phyloP scores from a whole-genome alignment of 805 yeast species.

The Candida methanosorbosa region DNA sequence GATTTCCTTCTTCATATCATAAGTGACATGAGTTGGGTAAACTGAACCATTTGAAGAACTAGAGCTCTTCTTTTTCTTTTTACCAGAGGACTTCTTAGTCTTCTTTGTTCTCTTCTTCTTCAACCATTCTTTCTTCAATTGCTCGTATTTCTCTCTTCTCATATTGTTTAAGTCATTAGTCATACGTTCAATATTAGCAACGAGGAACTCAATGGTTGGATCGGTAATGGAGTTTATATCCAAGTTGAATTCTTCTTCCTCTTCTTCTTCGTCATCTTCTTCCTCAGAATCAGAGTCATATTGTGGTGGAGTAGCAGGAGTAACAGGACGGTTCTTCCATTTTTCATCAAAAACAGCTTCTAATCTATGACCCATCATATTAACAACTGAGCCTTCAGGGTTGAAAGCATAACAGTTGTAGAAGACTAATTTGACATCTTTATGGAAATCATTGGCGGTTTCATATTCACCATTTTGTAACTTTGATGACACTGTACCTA shows the following conservation, averaged over 20 bases:
- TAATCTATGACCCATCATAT: constrained; percentile 87
- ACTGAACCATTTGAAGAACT: constrained; percentile 9
- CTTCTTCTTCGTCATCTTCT: constrained; percentile 29
- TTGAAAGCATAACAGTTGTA: constrained; percentile 85
- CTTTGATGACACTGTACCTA: constrained; percentile 75
- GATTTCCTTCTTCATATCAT: constrained; percentile 93
- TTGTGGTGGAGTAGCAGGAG: constrained; percentile 49
- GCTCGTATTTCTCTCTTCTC: constrained; percentile 69
- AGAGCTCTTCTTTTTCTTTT: constrained; percentile 8
- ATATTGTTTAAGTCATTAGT: constrained; percentile 73
- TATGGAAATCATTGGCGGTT: constrained; percentile 79
- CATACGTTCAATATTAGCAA: constrained; percentile 81
- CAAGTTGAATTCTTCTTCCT: constrained; percentile 45
- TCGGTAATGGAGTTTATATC: constrained; percentile 63
- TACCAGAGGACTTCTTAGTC: constrained; percentile 15
- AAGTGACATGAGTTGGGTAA: constrained; percentile 51
- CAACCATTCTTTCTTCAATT: constrained; percentile 54
- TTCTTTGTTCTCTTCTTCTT: constrained; percentile 36
- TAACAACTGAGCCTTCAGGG: constrained; percentile 96
- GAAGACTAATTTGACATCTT: constrained; percentile 76
- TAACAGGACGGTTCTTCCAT: constrained; percentile 81
- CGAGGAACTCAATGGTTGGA: constrained; percentile 85
- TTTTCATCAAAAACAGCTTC: constrained; percentile 80
- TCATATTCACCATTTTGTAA: constrained; percentile 82
- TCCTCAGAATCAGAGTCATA: constrained; percentile 33